These are phyloP conservation scores for Sphagnum contortum DNA, from an alignment of 225 moss, liverwort and hornwort species.

Conservation along the genomic window DNA sequence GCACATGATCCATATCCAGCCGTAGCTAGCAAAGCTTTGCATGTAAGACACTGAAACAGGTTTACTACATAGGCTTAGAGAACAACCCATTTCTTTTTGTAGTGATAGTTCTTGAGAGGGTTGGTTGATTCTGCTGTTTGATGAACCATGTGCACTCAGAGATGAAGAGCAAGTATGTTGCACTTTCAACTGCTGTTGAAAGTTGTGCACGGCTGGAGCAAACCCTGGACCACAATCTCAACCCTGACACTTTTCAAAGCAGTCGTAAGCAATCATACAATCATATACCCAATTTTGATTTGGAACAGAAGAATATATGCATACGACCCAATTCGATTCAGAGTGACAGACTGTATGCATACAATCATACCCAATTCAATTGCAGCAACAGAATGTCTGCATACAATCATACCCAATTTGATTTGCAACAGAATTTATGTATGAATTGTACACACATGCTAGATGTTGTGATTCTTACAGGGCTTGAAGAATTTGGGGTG, in stretches of 20 bases:
- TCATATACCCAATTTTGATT: neutral
- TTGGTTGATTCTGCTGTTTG: neutral
- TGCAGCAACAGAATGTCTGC: neutral
- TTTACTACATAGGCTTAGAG: neutral
- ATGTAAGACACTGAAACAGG: neutral
- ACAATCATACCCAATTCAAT: neutral
- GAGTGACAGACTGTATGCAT: too few relatives aligned
- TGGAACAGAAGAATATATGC: too few relatives aligned
- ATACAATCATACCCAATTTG: neutral
- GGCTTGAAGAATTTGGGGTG: too few relatives aligned
- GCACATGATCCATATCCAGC: neutral
- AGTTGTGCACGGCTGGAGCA: constrained; percentile 85
- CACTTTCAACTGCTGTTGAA: constrained; percentile 68
- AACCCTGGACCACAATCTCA: constrained; percentile 53
- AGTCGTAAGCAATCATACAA: constrained; percentile 33
- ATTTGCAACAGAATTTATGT: neutral
- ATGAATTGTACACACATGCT: neutral
- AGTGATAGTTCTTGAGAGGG: neutral
- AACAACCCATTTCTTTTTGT: neutral
- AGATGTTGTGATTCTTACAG: neutral
- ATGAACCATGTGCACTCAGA: constrained; percentile 13
- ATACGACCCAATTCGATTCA: too few relatives aligned
- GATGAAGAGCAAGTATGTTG: constrained; percentile 65
- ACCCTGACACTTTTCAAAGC: constrained; percentile 80
- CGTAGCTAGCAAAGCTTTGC: neutral